Evolutionary conservation across 495 filamentous ascomycete species (phyloP).

Genomic region (Lichina pygmaea): DNA sequence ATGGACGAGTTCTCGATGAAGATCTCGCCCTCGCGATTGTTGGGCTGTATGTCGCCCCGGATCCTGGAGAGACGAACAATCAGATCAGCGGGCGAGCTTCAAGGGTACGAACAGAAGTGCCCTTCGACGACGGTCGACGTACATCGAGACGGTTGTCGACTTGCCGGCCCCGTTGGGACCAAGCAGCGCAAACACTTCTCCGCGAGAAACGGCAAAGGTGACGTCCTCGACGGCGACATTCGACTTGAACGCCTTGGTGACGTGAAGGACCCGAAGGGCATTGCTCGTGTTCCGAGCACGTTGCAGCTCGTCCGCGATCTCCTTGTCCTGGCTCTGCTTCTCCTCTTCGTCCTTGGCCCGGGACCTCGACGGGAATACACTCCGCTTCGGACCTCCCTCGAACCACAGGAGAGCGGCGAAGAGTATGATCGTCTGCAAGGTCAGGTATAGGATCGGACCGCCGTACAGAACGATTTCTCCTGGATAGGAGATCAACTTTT

Average conservation of each 20-base stretch:
- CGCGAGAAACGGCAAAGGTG: slow-evolving; percentile 48
- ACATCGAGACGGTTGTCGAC: slow-evolving; percentile 51
- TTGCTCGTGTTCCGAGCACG: slow-evolving; percentile 18
- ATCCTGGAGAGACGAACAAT: slow-evolving; percentile 13
- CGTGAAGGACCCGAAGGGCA: slow-evolving; percentile 45
- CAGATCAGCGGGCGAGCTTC: background rate
- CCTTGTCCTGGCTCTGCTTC: slow-evolving; percentile 16
- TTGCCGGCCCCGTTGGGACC: slow-evolving; percentile 82
- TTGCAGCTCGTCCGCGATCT: slow-evolving; percentile 19
- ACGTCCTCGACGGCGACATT: slow-evolving; percentile 55
- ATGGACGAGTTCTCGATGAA: slow-evolving; percentile 50
- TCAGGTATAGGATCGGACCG: slow-evolving; percentile 50
- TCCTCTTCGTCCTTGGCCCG: slow-evolving; percentile 18
- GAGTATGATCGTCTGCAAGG: slow-evolving; percentile 36
- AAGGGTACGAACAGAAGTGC: too few relatives aligned
- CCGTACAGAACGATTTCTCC: slow-evolving; percentile 48
- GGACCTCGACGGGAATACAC: slow-evolving; percentile 14
- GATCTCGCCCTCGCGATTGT: slow-evolving; percentile 30
- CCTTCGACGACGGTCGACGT: background rate
- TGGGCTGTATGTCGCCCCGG: slow-evolving; percentile 53
- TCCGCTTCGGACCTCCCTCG: slow-evolving; percentile 34
- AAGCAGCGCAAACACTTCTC: slow-evolving; percentile 62
- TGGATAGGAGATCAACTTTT: slow-evolving; percentile 33
- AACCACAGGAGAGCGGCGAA: slow-evolving; percentile 42
- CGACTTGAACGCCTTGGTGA: slow-evolving; percentile 46